Evolutionary conservation across 2,329 filamentous ascomycete genomes (phyloP), one percentile per base, ranked within the genome.

Genomic region (Diaporthe sp.): DNA sequence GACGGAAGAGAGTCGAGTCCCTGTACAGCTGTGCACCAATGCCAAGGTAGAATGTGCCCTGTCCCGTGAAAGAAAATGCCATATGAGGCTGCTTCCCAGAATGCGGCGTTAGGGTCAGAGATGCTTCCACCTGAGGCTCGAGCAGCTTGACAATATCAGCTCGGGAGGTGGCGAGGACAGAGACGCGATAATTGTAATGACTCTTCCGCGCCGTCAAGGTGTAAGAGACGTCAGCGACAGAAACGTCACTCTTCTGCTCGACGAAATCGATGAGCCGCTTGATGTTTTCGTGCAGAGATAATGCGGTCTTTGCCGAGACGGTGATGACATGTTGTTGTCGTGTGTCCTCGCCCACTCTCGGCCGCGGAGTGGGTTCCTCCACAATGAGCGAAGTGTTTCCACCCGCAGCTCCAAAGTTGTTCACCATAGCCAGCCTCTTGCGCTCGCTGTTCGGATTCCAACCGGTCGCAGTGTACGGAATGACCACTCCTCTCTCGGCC

Each of bases 1-100:
- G 7, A 6, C 63, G 63, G 80, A n/a, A 83, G 76, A 65, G 6
- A 20, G 68, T 2, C 1, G 51, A 39, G 39, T 58, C 44, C 13
- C 37, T n/a, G 25, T 76, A 76, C 3, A 81, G 58, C 44, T 77
- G 20, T 37, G 28, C 28, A 10, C 71, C 78, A 71, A 80, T 79
- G 3, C 76, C 76, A 0, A 51, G 22, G 67, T 76, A 79, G 28
- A 75, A 68, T 5, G 78, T 75, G 2, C 79, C 79, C 49, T 82
- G 80, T 8, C 81, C 79, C 2, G 78, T 78, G 42, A 81, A 78
- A 0, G 78, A 55, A 53, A 82, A 79, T n/a, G 78, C 74, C 13
- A 67, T 28, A 4, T 15, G 60, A 25, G 49, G 49, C 22, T 17
- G 31, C 20, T 63, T 58, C n/a, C 12, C 39, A 22, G 70, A 28